Base-by-base conservation (phyloP, 2,329 filamentous ascomycete genomes). In the Aureobasidium mangrovei region DNA sequence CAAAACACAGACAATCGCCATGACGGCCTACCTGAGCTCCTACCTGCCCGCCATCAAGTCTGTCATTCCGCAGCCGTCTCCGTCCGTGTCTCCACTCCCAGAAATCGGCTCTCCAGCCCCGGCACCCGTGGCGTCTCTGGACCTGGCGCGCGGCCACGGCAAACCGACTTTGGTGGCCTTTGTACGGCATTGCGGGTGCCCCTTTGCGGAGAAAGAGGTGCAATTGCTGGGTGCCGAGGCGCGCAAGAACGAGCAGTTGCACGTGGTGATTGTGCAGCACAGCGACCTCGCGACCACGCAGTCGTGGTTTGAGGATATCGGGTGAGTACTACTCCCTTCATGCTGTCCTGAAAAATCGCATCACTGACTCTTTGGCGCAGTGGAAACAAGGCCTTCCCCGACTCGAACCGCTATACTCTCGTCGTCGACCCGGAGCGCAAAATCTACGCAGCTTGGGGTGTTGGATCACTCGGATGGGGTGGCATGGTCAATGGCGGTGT, bases 151-250 rank as follows among this genome's bases (percentile, higher is more conserved):
- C 12, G 33, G 47, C 18, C 33, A 28, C 31, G 46, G 45, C 27
- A 81, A 78, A 61, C 80, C 81, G 0, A 79, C 77, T 0, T 65
- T 89, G 1, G 69, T 89, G 24, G 76, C 81, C 12, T 89, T 89
- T 62, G 74, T 89, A 4, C 75, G 85, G 33, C 84, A 88, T 65
- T 88, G 84, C 65, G 85, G 85, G 33, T 87, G 84, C 70, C 85
- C 85, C 8, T 87, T 85, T 85, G 76, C 66, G 3, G 66, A 69
- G 54, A 67, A 67, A 47, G 67, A 66, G 7, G 66, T 85, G 67
- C 73, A 74, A 54, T 61, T 65, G 32, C 71, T 86, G 31, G 74
- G 79, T 42, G 66, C 72, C 41, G 65, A 80, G 55, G 81, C 82
- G 10, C 68, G 70, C 38, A 62, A 70, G 33, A 69, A 83, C 64